Base-by-base conservation (phyloP, 352 stramenopile genomes). In the Phytophthora aleatoria region DNA sequence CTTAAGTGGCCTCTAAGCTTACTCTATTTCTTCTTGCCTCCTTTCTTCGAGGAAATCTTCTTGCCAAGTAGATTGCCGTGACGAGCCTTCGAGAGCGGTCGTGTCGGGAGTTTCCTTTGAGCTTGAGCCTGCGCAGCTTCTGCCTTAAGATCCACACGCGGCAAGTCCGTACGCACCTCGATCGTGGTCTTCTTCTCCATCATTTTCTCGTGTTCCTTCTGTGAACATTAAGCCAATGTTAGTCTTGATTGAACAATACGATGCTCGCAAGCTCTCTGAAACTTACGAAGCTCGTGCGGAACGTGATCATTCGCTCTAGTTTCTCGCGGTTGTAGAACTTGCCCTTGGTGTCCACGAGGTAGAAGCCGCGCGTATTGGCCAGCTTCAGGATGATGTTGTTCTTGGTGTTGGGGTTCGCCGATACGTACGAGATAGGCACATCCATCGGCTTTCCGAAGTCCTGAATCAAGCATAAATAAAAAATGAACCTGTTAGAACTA, bases 351-450 rank as follows among this genome's bases (percentile, higher is more conserved):
- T 95, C 87, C 16, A 93, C 86, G 35, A 95, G 79, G 67, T 82
- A 95, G 61, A 94, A 95, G 3, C 78, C 85, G 13, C 74, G 76
- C 27, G 81, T 83, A 50, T 83, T 89, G 35, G 71, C 82, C 24
- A 95, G 61, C 60, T 95, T 95, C 44, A 95, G 71, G 56, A 93
- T 93, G 55, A 95, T 91, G 66, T 92, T 92, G 66, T 89, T 94
- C 61, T 89, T 90, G 52, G 77, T 94, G 67, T 94, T 91, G 3
- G 85, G 84, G 59, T 92, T 73, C 20, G 85, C 87, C 42, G 85
- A 93, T 11, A 95, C 76, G 42, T 89, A 74, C 39, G 71, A 73
- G 5, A 85, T 81, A 0, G 87, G 84, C 28, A 92, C 81, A 38
- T 95, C 87, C 45, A 89, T 81, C 3, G 85, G 81, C 27, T 74